Base-by-base conservation (phyloP, 306 rosid genomes). In the Trichosanthes cucumerina region DNA sequence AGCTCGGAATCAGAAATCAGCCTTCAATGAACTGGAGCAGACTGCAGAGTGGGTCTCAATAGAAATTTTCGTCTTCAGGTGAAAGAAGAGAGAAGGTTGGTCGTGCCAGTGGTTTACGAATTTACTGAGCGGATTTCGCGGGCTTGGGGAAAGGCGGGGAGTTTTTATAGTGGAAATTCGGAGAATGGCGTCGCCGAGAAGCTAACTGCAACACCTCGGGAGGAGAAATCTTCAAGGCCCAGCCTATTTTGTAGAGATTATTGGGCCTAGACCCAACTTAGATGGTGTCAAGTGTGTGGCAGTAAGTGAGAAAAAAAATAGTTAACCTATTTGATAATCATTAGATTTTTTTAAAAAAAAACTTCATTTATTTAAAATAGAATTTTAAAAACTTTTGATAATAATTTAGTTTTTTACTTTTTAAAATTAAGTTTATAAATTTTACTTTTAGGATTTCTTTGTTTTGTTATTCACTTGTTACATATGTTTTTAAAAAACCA, bases 141-240 rank as follows among this genome's bases (percentile, higher is more conserved):
- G 57, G 52, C 1, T 23, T 11, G 31, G 6, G 2, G 39, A 33
- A 38, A 39, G 13, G 80, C 44, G 71, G 56, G 52, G 80, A 28
- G 50, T 10, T 77, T 76, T n/a, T 77, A 21, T 23, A 39, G 18
- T 15, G 36, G 26, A 26, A 43, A 77, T 14, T 59, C 10, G 18
- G 57, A 26, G 28, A 77, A 26, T 11, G 66, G 72, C 72, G 80
- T 77, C 39, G 38, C 31, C 16, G 41, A 43, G 80, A 77, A 77
- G 71, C 71, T 16, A 41, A 77, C 56, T 9, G 4, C 33, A 13
- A 10, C 18, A 9, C 52, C 31, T 68, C 16, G 75, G 50, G 52
- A 28, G 1, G 9, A 2, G 1, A n/a, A n/a, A 68, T 2, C 16
- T 21, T 9, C 18, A 39, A 19, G 31, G 9, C 10, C 31, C 49